These are phyloP conservation scores for Sugiyamaella smithiae DNA, from an alignment of 805 yeast genomes.

Conservation along the genomic window DNA sequence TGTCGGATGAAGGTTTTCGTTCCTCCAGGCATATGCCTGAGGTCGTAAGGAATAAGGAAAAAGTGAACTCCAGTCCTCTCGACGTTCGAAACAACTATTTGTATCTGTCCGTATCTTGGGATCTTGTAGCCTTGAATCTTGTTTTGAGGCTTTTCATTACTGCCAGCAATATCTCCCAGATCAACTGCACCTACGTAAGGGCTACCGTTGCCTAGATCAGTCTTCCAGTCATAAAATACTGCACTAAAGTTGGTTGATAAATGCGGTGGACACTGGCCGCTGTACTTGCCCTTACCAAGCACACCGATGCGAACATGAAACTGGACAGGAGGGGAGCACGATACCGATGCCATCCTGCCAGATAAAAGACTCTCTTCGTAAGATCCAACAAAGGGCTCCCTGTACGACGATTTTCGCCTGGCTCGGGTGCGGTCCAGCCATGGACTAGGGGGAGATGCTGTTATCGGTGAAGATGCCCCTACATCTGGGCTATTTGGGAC, in stretches of 20 bases:
- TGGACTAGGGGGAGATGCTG: neutral
- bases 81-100: constrained; percentile 33
- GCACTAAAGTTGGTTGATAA: constrained; percentile 30
- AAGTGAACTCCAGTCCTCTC: constrained; percentile 33
- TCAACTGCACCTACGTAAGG: constrained; percentile 32
- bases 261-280: constrained; percentile 29
- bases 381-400: constrained; percentile 33
- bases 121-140: constrained; percentile 30
- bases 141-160: neutral
- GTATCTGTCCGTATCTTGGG: constrained; percentile 35
- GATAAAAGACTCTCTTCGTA: constrained; percentile 35
- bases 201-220: constrained; percentile 18
- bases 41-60: constrained; percentile 35
- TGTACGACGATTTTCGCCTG: constrained; percentile 21
- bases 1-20: constrained; percentile 35
- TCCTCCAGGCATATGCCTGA: constrained; percentile 30
- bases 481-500: constrained; percentile 5
- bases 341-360: constrained; percentile 31
- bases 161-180: constrained; percentile 17
- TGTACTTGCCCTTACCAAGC: constrained; percentile 27
- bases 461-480: neutral
- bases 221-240: constrained; percentile 30
- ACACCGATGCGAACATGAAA: constrained; percentile 31
- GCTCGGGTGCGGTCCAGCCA: neutral
- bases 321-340: constrained; percentile 27